A percentile compares a stretch with the other conserved stretches of the same genome.
These are phyloP conservation scores for Corchorus capsularis DNA, from an alignment of 345 rosid genomes.

Conservation along the genomic window DNA sequence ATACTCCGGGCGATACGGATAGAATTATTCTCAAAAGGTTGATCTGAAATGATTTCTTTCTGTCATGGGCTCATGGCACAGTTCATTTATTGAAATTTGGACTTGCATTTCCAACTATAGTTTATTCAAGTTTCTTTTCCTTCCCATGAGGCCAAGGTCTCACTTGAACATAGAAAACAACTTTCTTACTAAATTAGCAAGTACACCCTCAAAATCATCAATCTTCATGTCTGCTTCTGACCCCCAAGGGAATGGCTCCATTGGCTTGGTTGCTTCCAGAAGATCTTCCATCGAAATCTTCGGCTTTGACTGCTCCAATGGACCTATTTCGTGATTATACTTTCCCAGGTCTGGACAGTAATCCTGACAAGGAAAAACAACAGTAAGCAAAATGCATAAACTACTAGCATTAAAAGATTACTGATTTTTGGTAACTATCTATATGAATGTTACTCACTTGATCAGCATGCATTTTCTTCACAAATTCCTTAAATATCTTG, in stretches of 20 bases:
- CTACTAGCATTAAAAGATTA: too few relatives aligned
- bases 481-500: slow-evolving; percentile 63
- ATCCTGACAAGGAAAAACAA: slow-evolving; percentile 24
- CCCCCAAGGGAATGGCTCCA: slow-evolving; percentile 67
- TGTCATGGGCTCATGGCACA: too few relatives aligned
- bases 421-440: background rate
- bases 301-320: slow-evolving; percentile 50
- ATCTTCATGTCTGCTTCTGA: slow-evolving; percentile 64
- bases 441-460: slow-evolving; percentile 45
- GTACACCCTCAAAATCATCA: slow-evolving; percentile 38
- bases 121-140: slow-evolving; percentile 19
- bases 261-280: slow-evolving; percentile 56
- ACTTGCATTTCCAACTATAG: slow-evolving; percentile 31
- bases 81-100: background rate
- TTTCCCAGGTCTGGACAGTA: slow-evolving; percentile 44
- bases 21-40: too few relatives aligned
- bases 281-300: slow-evolving; percentile 51
- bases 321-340: slow-evolving; percentile 54
- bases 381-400: background rate
- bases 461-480: slow-evolving; percentile 85
- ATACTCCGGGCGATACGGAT: too few relatives aligned
- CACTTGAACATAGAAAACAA: slow-evolving; percentile 40
- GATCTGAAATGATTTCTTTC: too few relatives aligned
- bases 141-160: background rate
- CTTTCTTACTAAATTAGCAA: slow-evolving; percentile 33